Percentiles rank a stretch among this genome's conserved stretches.
Evolutionary conservation across 768 basidiomycete species (phyloP).

Genomic region (Kwoniella sp.): DNA sequence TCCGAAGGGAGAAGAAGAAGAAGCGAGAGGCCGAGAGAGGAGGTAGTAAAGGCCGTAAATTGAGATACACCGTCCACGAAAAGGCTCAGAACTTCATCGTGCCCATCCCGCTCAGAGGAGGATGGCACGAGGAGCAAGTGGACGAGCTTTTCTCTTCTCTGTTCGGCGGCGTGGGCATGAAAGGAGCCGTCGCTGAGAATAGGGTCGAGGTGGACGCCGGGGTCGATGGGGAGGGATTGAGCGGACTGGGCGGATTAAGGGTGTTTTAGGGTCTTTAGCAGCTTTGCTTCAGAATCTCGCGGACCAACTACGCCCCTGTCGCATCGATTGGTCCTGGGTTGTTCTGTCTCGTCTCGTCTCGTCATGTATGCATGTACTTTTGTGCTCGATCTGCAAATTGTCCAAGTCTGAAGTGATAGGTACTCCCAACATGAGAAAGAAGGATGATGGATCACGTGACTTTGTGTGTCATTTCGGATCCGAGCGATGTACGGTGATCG

Average conservation of each 20-base stretch:
- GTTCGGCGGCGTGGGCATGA: slow-evolving; percentile 62
- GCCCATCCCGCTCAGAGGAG: slow-evolving; percentile 66
- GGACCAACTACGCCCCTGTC: neutral
- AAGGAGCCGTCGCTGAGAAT: slow-evolving; percentile 37
- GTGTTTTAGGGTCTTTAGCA: slow-evolving; percentile 27
- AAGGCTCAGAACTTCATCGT: slow-evolving; percentile 98
- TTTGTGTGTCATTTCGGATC: too few relatives aligned
- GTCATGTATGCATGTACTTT: slow-evolving; percentile 18
- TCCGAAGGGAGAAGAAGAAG: slow-evolving; percentile 61
- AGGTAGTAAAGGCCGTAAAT: slow-evolving; percentile 90
- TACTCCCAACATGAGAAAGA: too few relatives aligned
- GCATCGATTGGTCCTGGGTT: neutral
- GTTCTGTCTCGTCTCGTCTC: neutral
- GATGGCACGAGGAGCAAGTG: slow-evolving; percentile 94
- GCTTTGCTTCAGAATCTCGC: too few relatives aligned
- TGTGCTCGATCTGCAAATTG: too few relatives aligned
- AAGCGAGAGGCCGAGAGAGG: slow-evolving; percentile 82
- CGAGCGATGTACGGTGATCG: too few relatives aligned
- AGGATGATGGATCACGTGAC: too few relatives aligned
- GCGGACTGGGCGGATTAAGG: slow-evolving; percentile 23
- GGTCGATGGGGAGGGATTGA: slow-evolving; percentile 23
- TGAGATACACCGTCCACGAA: slow-evolving; percentile 92
- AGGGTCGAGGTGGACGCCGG: slow-evolving; percentile 18
- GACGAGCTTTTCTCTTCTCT: slow-evolving; percentile 91
- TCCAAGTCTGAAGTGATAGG: too few relatives aligned